These are phyloP conservation scores for Flaveria bidentis DNA, from an alignment of 129 eudicot genomes.

Conservation along the genomic window DNA sequence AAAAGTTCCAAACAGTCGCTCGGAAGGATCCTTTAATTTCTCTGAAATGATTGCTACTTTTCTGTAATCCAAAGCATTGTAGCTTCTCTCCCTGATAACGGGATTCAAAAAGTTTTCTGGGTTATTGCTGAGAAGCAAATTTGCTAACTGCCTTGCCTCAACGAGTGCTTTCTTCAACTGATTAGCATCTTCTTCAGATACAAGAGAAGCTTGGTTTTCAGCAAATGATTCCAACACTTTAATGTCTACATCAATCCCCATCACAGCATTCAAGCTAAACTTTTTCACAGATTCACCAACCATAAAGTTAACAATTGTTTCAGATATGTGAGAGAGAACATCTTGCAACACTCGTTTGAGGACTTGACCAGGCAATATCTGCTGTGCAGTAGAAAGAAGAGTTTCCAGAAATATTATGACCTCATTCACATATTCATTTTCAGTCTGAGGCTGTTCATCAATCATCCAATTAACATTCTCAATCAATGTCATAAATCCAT, in stretches of 20 bases:
- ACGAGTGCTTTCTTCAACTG: conserved; percentile 72
- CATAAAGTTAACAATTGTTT: conserved; percentile 73
- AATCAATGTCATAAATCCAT: conserved; percentile 77
- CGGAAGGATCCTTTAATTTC: conserved; percentile 88
- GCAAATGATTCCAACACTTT: conserved; percentile 87
- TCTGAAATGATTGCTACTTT: conserved; percentile 84
- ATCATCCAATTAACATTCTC: conserved; percentile 96
- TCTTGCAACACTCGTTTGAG: conserved; percentile 83
- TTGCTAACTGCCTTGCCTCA: conserved; percentile 82
- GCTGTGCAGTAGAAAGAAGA: conserved; percentile 91
- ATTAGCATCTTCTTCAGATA: conserved; percentile 67
- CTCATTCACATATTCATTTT: conserved; percentile 92
- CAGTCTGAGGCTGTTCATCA: conserved; percentile 82
- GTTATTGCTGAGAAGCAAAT: conserved; percentile 88
- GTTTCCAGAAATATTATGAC: conserved; percentile 93
- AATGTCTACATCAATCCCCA: conserved; percentile 88
- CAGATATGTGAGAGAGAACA: conserved; percentile 87
- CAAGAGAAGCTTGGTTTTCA: conserved; percentile 77
- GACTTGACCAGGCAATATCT: conserved; percentile 82
- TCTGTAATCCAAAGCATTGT: conserved; percentile 83
- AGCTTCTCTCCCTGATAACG: conserved; percentile 93
- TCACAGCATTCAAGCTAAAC: conserved; percentile 81
- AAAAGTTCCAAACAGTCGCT: conserved; percentile 78
- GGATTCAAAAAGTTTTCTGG: conserved; percentile 94
- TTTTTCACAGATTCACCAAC: conserved; percentile 80